A percentile compares a stretch with the other conserved stretches of the same genome.
Evolutionary conservation across 202 grass and related monocot species (phyloP).

Genomic region (Zoysia matrella): DNA sequence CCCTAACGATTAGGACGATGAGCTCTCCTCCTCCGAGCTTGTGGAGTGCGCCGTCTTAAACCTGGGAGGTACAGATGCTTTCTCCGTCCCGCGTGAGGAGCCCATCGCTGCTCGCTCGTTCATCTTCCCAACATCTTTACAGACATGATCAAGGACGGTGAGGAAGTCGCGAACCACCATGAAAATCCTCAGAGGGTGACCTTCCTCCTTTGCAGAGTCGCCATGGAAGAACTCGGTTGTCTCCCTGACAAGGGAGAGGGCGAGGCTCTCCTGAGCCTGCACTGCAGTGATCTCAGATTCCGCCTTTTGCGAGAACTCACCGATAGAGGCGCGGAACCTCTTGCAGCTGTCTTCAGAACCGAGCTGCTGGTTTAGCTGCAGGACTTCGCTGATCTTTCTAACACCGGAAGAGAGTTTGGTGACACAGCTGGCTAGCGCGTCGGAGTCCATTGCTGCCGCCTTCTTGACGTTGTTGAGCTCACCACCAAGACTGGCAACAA

Average conservation of each 20-base stretch:
- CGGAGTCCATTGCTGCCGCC: slow-evolving; percentile 66
- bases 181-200: slow-evolving; percentile 94
- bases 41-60: slow-evolving; percentile 41
- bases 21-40: slow-evolving; percentile 69
- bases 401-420: slow-evolving; percentile 75
- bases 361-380: slow-evolving; percentile 59
- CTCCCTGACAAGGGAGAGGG: slow-evolving; percentile 83
- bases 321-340: slow-evolving; percentile 68
- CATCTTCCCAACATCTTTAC: slow-evolving; percentile 77
- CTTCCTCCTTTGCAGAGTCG: slow-evolving; percentile 73
- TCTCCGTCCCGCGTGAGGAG: slow-evolving; percentile 45
- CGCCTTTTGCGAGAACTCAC: slow-evolving; percentile 70
- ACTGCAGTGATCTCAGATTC: slow-evolving; percentile 78
- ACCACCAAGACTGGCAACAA: slow-evolving; percentile 68
- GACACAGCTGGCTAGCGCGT: slow-evolving; percentile 77
- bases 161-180: slow-evolving; percentile 94
- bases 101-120: slow-evolving; percentile 57
- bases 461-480: slow-evolving; percentile 49
- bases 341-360: slow-evolving; percentile 45
- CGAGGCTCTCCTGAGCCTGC: slow-evolving; percentile 83
- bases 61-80: slow-evolving; percentile 43
- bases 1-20: slow-evolving; percentile 35
- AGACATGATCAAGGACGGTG: slow-evolving; percentile 68
- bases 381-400: slow-evolving; percentile 74
- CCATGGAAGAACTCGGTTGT: slow-evolving; percentile 97